Conservation (phyloP, 225 moss, liverwort and hornwort species). For the Pleurozium schreberi region DNA sequence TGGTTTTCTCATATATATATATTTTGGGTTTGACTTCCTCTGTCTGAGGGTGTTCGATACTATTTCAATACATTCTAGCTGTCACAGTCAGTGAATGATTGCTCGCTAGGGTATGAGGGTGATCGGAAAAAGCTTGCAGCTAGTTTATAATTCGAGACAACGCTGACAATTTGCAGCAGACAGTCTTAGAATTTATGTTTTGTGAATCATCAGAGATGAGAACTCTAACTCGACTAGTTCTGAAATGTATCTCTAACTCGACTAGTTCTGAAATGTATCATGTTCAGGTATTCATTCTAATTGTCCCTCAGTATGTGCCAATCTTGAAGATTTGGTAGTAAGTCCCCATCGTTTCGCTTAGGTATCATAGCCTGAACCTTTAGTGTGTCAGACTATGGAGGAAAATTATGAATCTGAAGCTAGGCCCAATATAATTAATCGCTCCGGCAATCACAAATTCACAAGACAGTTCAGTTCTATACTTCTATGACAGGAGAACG, state of each 20-base stretch:
- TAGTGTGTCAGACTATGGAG: neutral
- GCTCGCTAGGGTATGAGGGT: neutral
- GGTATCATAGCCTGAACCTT: neutral
- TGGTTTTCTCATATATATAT: neutral
- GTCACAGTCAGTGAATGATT: too few relatives aligned
- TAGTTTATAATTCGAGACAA: neutral
- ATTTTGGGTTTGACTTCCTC: neutral
- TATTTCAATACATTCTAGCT: neutral
- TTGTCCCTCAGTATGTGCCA: neutral
- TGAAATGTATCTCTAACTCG: neutral
- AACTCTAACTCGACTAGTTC: neutral
- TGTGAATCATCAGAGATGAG: neutral
- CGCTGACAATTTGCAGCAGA: neutral
- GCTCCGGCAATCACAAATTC: neutral
- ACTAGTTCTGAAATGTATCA: neutral
- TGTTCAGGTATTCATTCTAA: too few relatives aligned
- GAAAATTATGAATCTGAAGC: neutral
- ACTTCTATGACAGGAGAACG: neutral
- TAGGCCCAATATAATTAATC: neutral
- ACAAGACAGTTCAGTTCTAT: neutral
- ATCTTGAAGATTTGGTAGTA: neutral
- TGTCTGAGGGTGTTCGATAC: neutral
- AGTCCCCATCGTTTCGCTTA: neutral
- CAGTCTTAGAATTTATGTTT: neutral
- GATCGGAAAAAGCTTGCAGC: neutral